These are phyloP conservation scores for Pseudonectria foliicola DNA, from an alignment of 2,329 filamentous ascomycete genomes.

Conservation along the genomic window DNA sequence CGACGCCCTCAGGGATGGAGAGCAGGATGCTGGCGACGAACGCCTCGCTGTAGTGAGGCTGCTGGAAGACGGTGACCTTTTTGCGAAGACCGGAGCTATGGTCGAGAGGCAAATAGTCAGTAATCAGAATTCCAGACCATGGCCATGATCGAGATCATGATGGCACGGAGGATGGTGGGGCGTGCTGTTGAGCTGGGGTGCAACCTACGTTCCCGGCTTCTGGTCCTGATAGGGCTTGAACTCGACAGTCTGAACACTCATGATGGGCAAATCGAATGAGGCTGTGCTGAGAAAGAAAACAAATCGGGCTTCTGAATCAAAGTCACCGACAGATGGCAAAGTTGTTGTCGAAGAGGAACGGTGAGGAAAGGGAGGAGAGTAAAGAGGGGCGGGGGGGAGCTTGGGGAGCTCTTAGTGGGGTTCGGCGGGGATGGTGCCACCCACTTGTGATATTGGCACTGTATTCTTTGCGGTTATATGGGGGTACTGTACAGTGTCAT, in stretches of 20 bases:
- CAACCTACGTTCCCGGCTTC: constrained; percentile 95
- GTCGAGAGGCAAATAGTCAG: constrained; percentile 7
- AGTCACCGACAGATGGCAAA: constrained; percentile 11
- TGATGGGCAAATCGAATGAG: constrained; percentile 32
- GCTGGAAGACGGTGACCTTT: constrained; percentile 96
- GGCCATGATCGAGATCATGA: constrained; percentile 2
- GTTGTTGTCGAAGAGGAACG: neutral
- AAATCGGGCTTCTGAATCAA: constrained; percentile 6
- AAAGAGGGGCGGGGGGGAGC: constrained; percentile 17
- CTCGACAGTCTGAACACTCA: constrained; percentile 70
- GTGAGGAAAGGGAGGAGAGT: constrained; percentile 1
- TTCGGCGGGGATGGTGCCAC: constrained; percentile 23
- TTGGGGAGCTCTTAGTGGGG: constrained; percentile 18
- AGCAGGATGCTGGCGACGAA: constrained; percentile 92
- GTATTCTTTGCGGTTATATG: constrained; percentile 1
- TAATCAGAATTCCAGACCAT: neutral
- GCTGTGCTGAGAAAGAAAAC: neutral
- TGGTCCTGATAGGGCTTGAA: constrained; percentile 88
- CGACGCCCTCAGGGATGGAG: constrained; percentile 88
- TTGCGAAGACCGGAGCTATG: constrained; percentile 91
- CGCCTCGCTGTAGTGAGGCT: constrained; percentile 90
- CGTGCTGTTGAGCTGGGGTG: constrained; percentile 4
- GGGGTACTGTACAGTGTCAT: no score
- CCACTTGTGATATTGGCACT: constrained; percentile 18
- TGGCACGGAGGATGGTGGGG: neutral